phyloP scores from a whole-genome alignment of 176 grass and related monocot species.

The Dendrocalamus sinicus region DNA sequence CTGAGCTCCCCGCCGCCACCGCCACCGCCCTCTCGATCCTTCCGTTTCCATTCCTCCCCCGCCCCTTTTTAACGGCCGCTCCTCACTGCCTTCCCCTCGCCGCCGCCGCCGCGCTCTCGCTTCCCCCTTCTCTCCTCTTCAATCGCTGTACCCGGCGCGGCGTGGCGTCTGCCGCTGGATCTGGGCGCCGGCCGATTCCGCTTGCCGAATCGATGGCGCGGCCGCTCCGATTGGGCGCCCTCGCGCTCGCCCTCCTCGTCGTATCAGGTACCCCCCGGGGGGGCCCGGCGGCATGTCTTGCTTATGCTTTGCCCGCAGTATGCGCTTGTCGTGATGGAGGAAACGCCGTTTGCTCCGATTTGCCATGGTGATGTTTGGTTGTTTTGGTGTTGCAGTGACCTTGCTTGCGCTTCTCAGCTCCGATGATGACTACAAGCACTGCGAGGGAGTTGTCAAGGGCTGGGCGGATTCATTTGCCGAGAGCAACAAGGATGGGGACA shows the following conservation, averaged over 20 bases:
- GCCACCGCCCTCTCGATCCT: constrained; percentile 14
- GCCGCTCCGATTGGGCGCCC: not conserved
- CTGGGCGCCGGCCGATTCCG: not conserved
- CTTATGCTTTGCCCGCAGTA: not conserved
- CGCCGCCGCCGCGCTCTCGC: not conserved
- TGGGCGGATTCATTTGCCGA: constrained; percentile 63
- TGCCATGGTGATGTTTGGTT: not conserved
- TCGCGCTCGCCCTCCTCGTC: constrained; percentile 31
- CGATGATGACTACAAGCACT: constrained; percentile 53
- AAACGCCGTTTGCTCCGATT: not conserved
- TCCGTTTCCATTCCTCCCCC: not conserved
- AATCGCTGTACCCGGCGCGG: not conserved
- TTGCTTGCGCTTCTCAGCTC: constrained; percentile 7
- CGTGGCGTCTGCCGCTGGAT: constrained; percentile 21
- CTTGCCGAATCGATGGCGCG: constrained; percentile 47
- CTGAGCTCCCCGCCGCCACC: constrained; percentile 25
- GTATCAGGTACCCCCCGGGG: constrained; percentile 30
- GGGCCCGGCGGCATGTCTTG: not conserved
- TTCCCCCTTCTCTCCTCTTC: not conserved
- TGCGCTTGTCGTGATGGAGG: not conserved
- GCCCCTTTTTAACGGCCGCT: constrained; percentile 13
- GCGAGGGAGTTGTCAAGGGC: constrained; percentile 63
- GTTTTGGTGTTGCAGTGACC: constrained; percentile 35
- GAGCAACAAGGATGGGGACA: constrained; percentile 52
- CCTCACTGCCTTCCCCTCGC: not conserved